Evolutionary conservation across 176 grass and related monocot species (phyloP).

Genomic region (Pharus latifolius): DNA sequence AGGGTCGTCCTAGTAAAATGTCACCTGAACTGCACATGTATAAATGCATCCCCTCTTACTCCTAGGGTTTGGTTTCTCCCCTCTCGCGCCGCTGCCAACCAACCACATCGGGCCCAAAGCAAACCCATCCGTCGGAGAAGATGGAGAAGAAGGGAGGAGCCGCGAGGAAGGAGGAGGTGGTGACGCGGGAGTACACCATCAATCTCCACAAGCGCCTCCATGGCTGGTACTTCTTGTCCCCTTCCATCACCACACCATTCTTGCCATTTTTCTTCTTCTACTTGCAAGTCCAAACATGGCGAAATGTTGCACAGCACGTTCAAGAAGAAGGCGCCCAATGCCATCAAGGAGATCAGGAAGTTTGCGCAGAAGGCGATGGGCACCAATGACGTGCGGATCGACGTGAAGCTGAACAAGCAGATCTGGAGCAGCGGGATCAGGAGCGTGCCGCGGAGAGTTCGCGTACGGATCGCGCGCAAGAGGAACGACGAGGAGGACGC

Average conservation of each 20-base stretch:
- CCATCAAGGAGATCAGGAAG: conserved; percentile 78
- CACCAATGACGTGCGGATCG: conserved; percentile 52
- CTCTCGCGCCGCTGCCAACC: no score
- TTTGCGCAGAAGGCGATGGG: conserved; percentile 83
- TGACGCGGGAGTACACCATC: conserved; percentile 75
- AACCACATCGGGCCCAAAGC: no score
- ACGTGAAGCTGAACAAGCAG: conserved; percentile 89
- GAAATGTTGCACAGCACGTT: conserved; percentile 60
- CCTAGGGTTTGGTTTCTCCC: no score
- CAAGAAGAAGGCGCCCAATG: conserved; percentile 93
- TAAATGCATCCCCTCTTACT: no score
- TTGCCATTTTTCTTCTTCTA: no score
- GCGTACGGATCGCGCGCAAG: conserved; percentile 68
- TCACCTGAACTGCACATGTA: no score
- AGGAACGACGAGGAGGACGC: conserved; percentile 80
- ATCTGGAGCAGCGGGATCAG: conserved; percentile 94
- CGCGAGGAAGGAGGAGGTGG: conserved; percentile 71
- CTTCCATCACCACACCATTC: no score
- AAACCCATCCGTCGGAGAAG: no score
- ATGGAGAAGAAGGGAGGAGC: conserved; percentile 65
- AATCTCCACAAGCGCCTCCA: conserved; percentile 93
- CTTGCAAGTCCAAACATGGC: no score
- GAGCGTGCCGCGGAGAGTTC: conserved; percentile 60
- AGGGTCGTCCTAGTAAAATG: no score
- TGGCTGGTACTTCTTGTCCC: conserved; percentile 47